phyloP scores from a whole-genome alignment of 2,329 filamentous ascomycete species.

The Botryosphaeria dothidea region DNA sequence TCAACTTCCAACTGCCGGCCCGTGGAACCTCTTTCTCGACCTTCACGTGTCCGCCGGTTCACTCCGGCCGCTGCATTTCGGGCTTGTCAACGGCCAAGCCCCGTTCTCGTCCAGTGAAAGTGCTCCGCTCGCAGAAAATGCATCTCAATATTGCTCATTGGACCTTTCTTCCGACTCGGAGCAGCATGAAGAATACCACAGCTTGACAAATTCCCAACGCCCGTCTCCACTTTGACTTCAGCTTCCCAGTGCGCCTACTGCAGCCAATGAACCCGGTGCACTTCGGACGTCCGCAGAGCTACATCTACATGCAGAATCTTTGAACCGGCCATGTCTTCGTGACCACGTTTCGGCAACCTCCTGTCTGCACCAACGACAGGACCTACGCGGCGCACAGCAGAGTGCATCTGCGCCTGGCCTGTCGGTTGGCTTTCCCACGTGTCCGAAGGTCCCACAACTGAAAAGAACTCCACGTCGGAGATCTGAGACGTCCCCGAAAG shows the following conservation, averaged over 20 bases:
- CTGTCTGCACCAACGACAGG: not conserved
- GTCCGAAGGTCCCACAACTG: constrained; percentile 1
- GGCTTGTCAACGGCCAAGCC: not conserved
- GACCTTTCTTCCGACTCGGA: not conserved
- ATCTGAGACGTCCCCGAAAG: not conserved
- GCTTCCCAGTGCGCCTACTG: not conserved
- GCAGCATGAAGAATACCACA: not conserved
- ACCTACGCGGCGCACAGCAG: constrained; percentile 1
- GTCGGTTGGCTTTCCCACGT: constrained; percentile 4
- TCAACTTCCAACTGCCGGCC: not conserved
- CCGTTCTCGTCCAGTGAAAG: not conserved
- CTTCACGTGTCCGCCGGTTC: not conserved
- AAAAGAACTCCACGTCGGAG: not conserved
- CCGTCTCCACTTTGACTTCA: not conserved
- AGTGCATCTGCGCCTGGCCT: not conserved
- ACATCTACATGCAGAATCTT: constrained; percentile 17
- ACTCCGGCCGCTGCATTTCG: not conserved
- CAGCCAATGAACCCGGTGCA: not conserved
- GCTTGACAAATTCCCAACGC: not conserved
- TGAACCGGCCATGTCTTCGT: not conserved
- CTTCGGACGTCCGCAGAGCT: constrained; percentile 1
- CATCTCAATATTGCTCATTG: not conserved
- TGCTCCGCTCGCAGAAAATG: not conserved
- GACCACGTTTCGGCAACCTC: constrained; percentile 13
- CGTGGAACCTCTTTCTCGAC: not conserved